Evolutionary conservation across 2,329 filamentous ascomycete species (phyloP), one percentile per base, ranked within the genome.

Genomic region (Albophoma yamanashiensis): DNA sequence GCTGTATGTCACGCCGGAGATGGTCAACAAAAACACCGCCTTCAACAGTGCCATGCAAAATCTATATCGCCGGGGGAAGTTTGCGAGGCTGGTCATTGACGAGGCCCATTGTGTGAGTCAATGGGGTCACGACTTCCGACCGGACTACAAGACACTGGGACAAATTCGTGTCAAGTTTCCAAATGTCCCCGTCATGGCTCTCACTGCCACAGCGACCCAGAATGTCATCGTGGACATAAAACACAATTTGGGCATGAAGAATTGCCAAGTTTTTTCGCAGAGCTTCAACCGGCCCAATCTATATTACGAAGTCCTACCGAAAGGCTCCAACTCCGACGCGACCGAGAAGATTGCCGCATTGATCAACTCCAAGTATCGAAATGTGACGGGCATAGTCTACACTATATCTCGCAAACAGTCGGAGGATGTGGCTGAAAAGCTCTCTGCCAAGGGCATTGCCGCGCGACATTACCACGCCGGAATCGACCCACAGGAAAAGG

Each of bases 91-190:
- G 56, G 94, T 99, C 58, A 96, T 99, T 63, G 94, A 99, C 66
- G 95, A 99, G 75, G 94, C 94, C n/a, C 94, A 99, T 72, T 99
- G 94, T 73, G 93, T 99, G 34, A 97, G 94, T 73, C 92, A 99
- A 78, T 99, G 94, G 94, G 94, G 94, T 0, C 94, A 99, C 67
- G 94, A 99, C 72, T 99, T 99, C 71, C 86, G 95, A 55, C 93
- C 92, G 0, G 93, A 97, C 71, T 99, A 99, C 77, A 96, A 96
- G 73, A 83, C 84, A 38, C 79, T 99, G 4, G 91, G 92, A 36
- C 81, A 86, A 61, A 78, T 97, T 52, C 84, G 93, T 56, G 73
- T 77, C 47, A 84, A 82, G 58, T 93, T 93, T 66, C 86, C 87
- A 0, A 83, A 84, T 2, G 89, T 97, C 3, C 94, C 94, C 1